A percentile compares a stretch with the other conserved stretches of the same genome.
These are phyloP conservation scores for Globisporangium emineosum DNA, from an alignment of 352 stramenopile genomes.

Conservation along the genomic window DNA sequence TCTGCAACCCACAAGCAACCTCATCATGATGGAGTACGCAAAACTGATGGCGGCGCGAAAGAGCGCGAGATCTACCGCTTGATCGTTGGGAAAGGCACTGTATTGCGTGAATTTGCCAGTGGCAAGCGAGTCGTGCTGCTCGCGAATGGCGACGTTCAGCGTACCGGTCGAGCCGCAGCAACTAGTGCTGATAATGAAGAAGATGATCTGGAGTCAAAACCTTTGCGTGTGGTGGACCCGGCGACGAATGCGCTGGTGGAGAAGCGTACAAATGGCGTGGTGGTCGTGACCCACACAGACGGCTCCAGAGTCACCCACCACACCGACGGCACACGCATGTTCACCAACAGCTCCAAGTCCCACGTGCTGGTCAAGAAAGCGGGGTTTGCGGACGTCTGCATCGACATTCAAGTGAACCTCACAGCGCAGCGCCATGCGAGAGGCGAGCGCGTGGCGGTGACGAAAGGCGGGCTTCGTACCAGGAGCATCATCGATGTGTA, in stretches of 20 bases:
- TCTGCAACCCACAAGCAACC: not conserved
- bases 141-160: conserved; percentile 43
- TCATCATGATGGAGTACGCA: not conserved
- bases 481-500: conserved; percentile 45
- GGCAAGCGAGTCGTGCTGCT: conserved; percentile 39
- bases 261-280: conserved; percentile 35
- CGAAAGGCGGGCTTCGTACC: conserved; percentile 61
- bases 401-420: conserved; percentile 70
- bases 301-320: conserved; percentile 62
- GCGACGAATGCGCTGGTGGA: conserved; percentile 71
- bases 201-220: conserved; percentile 9
- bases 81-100: conserved; percentile 51
- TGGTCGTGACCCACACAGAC: conserved; percentile 63
- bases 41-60: not conserved
- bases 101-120: conserved; percentile 43
- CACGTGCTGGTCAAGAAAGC: conserved; percentile 58
- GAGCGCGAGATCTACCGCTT: conserved; percentile 38
- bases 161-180: not conserved
- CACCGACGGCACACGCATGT: conserved; percentile 61
- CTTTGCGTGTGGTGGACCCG: conserved; percentile 48
- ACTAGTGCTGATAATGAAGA: not conserved
- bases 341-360: conserved; percentile 35
- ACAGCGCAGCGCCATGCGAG: conserved; percentile 50
- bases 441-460: conserved; percentile 61
- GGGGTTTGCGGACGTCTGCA: conserved; percentile 54